Evolutionary conservation across 2,329 filamentous ascomycete species (phyloP).

Genomic region (Coniochaeta pulveracea): DNA sequence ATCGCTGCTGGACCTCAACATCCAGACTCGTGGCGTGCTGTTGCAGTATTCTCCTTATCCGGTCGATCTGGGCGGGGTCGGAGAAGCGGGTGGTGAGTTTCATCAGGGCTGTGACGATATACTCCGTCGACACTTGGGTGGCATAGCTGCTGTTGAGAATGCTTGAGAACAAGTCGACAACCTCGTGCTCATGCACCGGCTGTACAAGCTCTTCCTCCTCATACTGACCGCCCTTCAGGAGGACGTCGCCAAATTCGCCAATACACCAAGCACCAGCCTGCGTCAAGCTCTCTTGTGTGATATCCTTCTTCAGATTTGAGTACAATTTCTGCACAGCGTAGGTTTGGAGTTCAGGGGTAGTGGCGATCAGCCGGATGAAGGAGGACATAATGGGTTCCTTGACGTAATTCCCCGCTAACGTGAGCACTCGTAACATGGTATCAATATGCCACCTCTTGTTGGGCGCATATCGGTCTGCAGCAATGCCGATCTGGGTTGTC

Average conservation of each 20-base stretch:
- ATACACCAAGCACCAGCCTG: slow-evolving; percentile 95
- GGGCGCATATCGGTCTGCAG: slow-evolving; percentile 88
- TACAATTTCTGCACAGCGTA: slow-evolving; percentile 97
- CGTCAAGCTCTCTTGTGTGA: slow-evolving; percentile 92
- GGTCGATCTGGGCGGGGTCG: slow-evolving; percentile 76
- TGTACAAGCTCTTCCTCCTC: slow-evolving; percentile 85
- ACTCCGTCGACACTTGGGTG: slow-evolving; percentile 83
- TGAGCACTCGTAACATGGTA: slow-evolving; percentile 89
- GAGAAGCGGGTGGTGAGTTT: slow-evolving; percentile 85
- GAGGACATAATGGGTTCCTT: slow-evolving; percentile 97
- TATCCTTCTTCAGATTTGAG: slow-evolving; percentile 81
- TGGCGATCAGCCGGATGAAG: slow-evolving; percentile 90
- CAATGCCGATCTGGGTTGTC: slow-evolving; percentile 96
- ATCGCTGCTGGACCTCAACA: slow-evolving; percentile 90
- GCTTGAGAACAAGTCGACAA: slow-evolving; percentile 83
- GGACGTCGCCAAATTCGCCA: slow-evolving; percentile 85
- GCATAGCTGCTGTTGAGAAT: slow-evolving; percentile 94
- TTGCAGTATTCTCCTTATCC: slow-evolving; percentile 67
- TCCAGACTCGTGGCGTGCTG: slow-evolving; percentile 77
- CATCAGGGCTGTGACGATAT: slow-evolving; percentile 89
- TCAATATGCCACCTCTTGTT: slow-evolving; percentile 99
- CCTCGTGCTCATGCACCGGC: slow-evolving; percentile 73
- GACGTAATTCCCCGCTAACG: slow-evolving; percentile 89
- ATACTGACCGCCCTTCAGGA: slow-evolving; percentile 82
- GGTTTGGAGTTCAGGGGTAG: slow-evolving; percentile 85